Percentiles rank a stretch among this genome's conserved stretches.
These are phyloP conservation scores for Sugiyamaella qingdaonensis DNA, from an alignment of 805 yeast species.

Conservation along the genomic window DNA sequence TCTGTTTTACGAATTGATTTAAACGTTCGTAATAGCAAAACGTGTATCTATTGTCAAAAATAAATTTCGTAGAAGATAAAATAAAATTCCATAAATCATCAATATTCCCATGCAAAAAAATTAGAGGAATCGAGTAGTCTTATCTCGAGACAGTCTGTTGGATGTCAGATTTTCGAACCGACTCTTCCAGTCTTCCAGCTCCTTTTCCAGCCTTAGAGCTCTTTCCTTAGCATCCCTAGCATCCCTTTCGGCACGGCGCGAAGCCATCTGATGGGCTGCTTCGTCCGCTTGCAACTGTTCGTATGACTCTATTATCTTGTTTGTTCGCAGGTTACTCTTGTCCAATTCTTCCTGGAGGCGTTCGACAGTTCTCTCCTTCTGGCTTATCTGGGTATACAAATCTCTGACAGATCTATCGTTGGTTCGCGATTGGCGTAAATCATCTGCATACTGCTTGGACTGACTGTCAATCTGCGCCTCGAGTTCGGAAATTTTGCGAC, in stretches of 20 bases:
- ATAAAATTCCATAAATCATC: not conserved
- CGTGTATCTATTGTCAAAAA: too few species aligned
- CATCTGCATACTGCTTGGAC: constrained; percentile 16
- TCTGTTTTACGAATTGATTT: not conserved
- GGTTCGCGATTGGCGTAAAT: constrained; percentile 20
- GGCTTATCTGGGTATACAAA: constrained; percentile 23
- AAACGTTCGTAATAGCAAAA: too few species aligned
- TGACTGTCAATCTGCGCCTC: constrained; percentile 25
- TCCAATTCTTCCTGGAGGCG: constrained; percentile 48
- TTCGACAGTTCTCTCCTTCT: constrained; percentile 26
- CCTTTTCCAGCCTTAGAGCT: constrained; percentile 47
- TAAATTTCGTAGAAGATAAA: not conserved
- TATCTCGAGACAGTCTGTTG: not conserved
- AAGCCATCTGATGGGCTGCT: constrained; percentile 34
- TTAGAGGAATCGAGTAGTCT: constrained; percentile 1
- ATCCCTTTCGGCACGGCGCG: constrained; percentile 49
- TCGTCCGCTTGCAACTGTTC: constrained; percentile 35
- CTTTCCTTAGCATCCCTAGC: constrained; percentile 47
- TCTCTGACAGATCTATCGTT: constrained; percentile 27
- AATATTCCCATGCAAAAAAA: not conserved
- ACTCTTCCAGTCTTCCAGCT: constrained; percentile 39
- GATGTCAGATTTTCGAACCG: constrained; percentile 20
- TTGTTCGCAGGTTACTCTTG: constrained; percentile 45
- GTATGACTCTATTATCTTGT: constrained; percentile 36
- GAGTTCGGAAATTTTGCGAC: constrained; percentile 19